Percentiles rank a stretch among this genome's conserved stretches.
These are phyloP conservation scores for Lablab purpureus DNA, from an alignment of 306 rosid species.

Conservation along the genomic window DNA sequence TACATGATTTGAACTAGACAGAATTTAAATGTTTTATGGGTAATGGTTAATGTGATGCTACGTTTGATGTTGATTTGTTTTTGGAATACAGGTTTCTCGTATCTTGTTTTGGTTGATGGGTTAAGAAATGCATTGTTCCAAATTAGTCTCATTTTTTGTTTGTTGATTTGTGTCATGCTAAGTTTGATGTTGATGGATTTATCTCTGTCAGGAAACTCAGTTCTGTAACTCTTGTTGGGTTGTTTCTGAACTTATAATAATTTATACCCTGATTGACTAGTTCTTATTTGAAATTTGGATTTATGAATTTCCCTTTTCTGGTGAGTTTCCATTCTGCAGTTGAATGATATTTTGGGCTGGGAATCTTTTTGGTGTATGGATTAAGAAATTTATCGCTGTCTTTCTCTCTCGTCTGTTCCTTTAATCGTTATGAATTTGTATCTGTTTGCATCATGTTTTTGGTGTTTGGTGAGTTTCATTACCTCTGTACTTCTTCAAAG, in stretches of 20 bases:
- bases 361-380: neutral
- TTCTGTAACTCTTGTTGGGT: neutral
- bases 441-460: neutral
- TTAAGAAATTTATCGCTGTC: neutral
- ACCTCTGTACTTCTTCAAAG: no score
- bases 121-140: neutral
- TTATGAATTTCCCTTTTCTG: neutral
- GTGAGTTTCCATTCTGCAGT: neutral
- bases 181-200: neutral
- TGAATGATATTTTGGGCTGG: neutral
- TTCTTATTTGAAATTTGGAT: conserved; percentile 4
- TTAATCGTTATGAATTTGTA: neutral
- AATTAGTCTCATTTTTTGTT: neutral
- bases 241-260: neutral
- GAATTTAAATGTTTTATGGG: neutral
- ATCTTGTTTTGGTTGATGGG: neutral
- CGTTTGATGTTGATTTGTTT: neutral
- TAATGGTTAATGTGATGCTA: neutral
- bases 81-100: neutral
- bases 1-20: neutral
- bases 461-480: neutral
- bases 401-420: neutral
- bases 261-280: no score
- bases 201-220: no score
- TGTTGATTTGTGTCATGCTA: neutral